Base-by-base conservation (phyloP, 768 basidiomycete genomes). In the Saitozyma sp. region DNA sequence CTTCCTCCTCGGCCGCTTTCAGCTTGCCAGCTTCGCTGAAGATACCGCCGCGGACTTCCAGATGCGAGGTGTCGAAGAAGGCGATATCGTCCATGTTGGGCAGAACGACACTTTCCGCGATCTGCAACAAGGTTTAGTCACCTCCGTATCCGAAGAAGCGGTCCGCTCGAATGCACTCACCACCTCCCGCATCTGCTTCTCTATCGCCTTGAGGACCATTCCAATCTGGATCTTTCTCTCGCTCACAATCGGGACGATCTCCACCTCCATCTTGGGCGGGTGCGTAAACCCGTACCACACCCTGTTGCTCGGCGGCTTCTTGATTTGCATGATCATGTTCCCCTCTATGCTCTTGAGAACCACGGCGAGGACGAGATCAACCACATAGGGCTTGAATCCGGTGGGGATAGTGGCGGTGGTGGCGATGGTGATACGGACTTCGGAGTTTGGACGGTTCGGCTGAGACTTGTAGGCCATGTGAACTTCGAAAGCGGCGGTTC, bases 21-120 rank as follows among this genome's bases (percentile, higher is more conserved):
- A 20, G 20, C 63, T 82, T 80, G n/a, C 75, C 70, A 0, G 92
- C 88, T 66, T 92, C 90, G 8, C 86, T 83, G 85, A 89, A 98
- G 66, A 99, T 89, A 8, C 94, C 95, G 50, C 94, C 95, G 43
- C 95, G 87, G 61, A 87, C 55, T 74, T 69, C 70, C 85, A 88
- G 2, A 75, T 55, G 50, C 2, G 67, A 72, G 42, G 89, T 94
- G 77, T 96, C 89, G 76, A 95, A 98, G 84, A 93, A 97, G 11
- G 93, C 84, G 62, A 98, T 89, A 72, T 99, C 96, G 78, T 99
- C 96, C 92, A 97, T 96, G 80, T 96, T 91, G 6, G 96, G 96
- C 77, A 94, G 81, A 17, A 99, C 96, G 17, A 98, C 85, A 0
- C 93, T 93, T 69, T 99, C 95, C 69, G 86, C 85, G 61, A 98